A percentile compares a stretch with the other conserved stretches of the same genome.
These are phyloP conservation scores for Aureobasidium subglaciale DNA, from an alignment of 2,329 filamentous ascomycete species.

Conservation along the genomic window DNA sequence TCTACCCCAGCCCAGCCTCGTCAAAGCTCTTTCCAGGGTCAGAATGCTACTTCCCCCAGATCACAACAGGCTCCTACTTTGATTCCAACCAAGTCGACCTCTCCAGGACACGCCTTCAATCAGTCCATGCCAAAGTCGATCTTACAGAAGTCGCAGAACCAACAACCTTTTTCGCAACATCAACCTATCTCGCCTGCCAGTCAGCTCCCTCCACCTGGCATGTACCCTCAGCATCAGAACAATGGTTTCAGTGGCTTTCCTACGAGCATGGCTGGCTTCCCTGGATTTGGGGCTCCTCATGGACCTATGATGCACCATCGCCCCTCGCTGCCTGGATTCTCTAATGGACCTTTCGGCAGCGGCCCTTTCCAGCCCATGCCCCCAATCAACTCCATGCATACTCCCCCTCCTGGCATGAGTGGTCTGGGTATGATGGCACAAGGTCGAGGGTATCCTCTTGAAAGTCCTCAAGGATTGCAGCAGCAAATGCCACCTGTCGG, in stretches of 20 bases:
- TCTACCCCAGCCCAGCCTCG: conserved; percentile 71
- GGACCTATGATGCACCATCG: conserved; percentile 51
- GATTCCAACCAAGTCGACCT: conserved; percentile 46
- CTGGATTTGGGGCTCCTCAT: conserved; percentile 36
- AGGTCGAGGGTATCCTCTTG: conserved; percentile 48
- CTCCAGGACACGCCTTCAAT: conserved; percentile 54
- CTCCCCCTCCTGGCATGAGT: conserved; percentile 52
- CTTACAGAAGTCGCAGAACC: conserved; percentile 52
- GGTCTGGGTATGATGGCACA: conserved; percentile 54
- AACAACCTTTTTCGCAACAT: conserved; percentile 47
- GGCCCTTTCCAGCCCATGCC: conserved; percentile 46
- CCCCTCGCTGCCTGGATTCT: conserved; percentile 47
- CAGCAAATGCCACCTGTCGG: conserved; percentile 22
- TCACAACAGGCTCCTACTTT: conserved; percentile 49
- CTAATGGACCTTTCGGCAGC: conserved; percentile 45
- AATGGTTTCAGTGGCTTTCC: conserved; percentile 39
- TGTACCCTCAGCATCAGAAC: conserved; percentile 37
- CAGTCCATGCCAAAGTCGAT: conserved; percentile 54
- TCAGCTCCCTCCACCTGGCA: conserved; percentile 47
- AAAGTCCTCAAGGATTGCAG: conserved; percentile 51
- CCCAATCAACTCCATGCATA: conserved; percentile 42
- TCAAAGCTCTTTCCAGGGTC: conserved; percentile 72
- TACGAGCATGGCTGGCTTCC: conserved; percentile 47
- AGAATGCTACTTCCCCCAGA: conserved; percentile 61
- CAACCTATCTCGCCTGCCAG: conserved; percentile 52